These are phyloP conservation scores for Phytophthora europaea DNA, from an alignment of 352 stramenopile genomes.

Conservation along the genomic window DNA sequence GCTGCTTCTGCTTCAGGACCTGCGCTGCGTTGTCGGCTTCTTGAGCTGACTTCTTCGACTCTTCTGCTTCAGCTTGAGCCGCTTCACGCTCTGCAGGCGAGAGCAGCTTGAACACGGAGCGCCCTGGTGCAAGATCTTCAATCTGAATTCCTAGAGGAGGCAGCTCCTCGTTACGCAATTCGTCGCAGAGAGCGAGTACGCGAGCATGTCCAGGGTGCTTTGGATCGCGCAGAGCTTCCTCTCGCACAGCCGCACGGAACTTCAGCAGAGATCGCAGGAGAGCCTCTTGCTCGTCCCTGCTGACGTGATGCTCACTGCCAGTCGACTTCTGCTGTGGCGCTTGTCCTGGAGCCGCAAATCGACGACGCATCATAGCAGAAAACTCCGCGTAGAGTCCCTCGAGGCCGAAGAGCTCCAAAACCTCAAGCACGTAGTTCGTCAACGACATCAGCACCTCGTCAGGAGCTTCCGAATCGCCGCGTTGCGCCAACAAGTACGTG, in stretches of 20 bases:
- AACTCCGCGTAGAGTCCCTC: constrained; percentile 67
- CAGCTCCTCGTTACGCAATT: constrained; percentile 67
- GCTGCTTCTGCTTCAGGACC: constrained; percentile 48
- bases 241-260: constrained; percentile 73
- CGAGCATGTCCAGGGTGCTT: constrained; percentile 45
- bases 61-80: constrained; percentile 16
- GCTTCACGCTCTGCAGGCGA: constrained; percentile 47
- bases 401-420: constrained; percentile 77
- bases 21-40: constrained; percentile 15
- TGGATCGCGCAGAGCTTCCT: constrained; percentile 63
- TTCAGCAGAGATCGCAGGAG: constrained; percentile 63
- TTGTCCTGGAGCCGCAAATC: constrained; percentile 32
- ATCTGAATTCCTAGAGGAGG: constrained; percentile 68
- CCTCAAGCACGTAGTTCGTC: constrained; percentile 73
- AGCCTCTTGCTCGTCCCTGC: constrained; percentile 38
- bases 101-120: constrained; percentile 69
- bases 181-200: constrained; percentile 73
- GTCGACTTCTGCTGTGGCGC: constrained; percentile 23
- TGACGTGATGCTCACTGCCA: constrained; percentile 10
- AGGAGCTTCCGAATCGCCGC: constrained; percentile 35
- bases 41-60: constrained; percentile 10
- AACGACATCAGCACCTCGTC: constrained; percentile 70
- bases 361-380: constrained; percentile 43
- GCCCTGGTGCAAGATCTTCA: constrained; percentile 72
- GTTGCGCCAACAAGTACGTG: constrained; percentile 61